A percentile compares a stretch with the other conserved stretches of the same genome.
Evolutionary conservation across 2,329 filamentous ascomycete genomes (phyloP).

Genomic region (Fusarium mexicanum): DNA sequence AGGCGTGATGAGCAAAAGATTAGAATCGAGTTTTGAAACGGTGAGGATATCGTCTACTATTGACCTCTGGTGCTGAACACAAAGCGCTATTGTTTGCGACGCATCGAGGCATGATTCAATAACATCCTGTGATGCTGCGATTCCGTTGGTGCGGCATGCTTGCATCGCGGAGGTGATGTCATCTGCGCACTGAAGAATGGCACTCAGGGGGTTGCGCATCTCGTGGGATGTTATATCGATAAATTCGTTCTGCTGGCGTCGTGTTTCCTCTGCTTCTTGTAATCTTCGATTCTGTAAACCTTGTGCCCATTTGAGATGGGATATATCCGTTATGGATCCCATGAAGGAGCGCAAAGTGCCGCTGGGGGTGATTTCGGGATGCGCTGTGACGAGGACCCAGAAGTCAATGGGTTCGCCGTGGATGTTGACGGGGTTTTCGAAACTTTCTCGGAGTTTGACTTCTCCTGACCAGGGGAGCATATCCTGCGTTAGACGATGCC

Average conservation of each 20-base stretch:
- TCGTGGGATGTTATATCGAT: conserved; percentile 78
- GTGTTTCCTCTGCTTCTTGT: conserved; percentile 50
- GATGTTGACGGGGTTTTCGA: neutral
- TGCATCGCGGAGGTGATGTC: conserved; percentile 64
- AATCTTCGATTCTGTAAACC: conserved; percentile 50
- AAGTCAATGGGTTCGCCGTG: conserved; percentile 52
- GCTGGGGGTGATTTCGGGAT: conserved; percentile 46
- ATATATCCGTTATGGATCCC: conserved; percentile 56
- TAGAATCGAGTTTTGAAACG: conserved; percentile 78
- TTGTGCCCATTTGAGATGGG: conserved; percentile 55
- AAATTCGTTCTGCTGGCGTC: conserved; percentile 68
- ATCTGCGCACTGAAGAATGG: conserved; percentile 77
- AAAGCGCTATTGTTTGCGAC: conserved; percentile 78
- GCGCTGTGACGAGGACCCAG: conserved; percentile 54
- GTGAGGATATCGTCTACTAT: conserved; percentile 78
- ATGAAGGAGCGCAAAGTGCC: conserved; percentile 51
- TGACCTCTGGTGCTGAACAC: conserved; percentile 79
- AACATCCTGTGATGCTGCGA: conserved; percentile 45
- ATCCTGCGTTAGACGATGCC: conserved; percentile 50
- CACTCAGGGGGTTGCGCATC: conserved; percentile 76
- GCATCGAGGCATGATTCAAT: conserved; percentile 72
- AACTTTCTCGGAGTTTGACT: conserved; percentile 51
- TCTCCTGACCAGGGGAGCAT: conserved; percentile 52
- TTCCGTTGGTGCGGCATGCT: neutral
- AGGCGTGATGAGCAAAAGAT: conserved; percentile 75